Conservation (phyloP, 768 basidiomycete species). For the Paxillus involutus region DNA sequence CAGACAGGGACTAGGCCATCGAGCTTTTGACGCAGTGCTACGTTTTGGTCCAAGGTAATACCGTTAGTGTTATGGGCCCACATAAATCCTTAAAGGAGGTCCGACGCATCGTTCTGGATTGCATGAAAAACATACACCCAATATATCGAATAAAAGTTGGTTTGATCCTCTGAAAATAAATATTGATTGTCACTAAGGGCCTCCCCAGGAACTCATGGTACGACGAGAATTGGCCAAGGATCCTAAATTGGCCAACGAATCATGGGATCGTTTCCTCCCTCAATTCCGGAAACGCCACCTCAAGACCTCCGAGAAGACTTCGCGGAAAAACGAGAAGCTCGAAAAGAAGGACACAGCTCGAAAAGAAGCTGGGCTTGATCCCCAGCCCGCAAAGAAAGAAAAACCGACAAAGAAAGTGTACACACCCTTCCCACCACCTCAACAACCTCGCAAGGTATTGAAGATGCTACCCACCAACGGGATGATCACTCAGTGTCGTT, state of each 20-base stretch:
- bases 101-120: conserved; percentile 92
- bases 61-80: conserved; percentile 97
- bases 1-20: conserved; percentile 68
- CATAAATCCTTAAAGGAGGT: conserved; percentile 97
- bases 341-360: conserved; percentile 62
- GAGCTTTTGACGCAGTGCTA: conserved; percentile 96
- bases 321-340: conserved; percentile 78
- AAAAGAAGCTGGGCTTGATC: conserved; percentile 61
- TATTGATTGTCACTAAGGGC: neutral
- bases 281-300: conserved; percentile 93
- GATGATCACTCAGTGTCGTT: conserved; percentile 4
- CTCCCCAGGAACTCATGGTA: conserved; percentile 90
- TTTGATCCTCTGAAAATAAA: conserved; percentile 1
- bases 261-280: conserved; percentile 97
- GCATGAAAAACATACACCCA: conserved; percentile 99
- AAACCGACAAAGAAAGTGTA: conserved; percentile 84
- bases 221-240: conserved; percentile 97
- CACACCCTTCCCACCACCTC: conserved; percentile 98
- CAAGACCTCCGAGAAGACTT: conserved; percentile 91
- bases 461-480: neutral
- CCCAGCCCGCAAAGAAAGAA: conserved; percentile 37
- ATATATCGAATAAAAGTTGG: conserved; percentile 96
- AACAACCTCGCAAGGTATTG: conserved; percentile 84
- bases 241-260: conserved; percentile 89
- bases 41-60: conserved; percentile 96